Conservation (phyloP, 1,284 basidiomycete genomes). For the Papiliotrema terrestris region DNA sequence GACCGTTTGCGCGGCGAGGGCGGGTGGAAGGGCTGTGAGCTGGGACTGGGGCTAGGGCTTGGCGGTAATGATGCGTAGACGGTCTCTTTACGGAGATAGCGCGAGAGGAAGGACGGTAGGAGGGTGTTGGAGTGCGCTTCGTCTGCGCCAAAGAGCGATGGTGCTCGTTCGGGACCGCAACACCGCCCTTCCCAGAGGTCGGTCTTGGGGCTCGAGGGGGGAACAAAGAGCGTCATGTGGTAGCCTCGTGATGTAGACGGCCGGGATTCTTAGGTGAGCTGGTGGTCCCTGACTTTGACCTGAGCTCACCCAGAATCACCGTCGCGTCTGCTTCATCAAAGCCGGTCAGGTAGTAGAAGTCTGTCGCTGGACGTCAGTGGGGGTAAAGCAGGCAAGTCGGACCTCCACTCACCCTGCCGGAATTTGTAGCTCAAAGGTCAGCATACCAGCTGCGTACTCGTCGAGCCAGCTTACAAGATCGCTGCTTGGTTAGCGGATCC, state of each 20-base stretch:
- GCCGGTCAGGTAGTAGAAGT: slow-evolving; percentile 93
- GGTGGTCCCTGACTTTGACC: too few species aligned
- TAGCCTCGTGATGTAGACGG: slow-evolving; percentile 70
- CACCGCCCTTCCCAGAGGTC: slow-evolving; percentile 92
- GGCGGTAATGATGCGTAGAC: slow-evolving; percentile 51
- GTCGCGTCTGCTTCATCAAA: slow-evolving; percentile 92
- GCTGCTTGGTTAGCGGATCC: slow-evolving; percentile 35
- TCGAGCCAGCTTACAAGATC: slow-evolving; percentile 55
- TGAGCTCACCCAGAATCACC: slow-evolving; percentile 67
- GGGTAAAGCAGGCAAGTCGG: neutral
- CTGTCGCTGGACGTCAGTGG: slow-evolving; percentile 57
- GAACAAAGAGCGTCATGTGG: slow-evolving; percentile 83
- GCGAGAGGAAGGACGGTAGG: slow-evolving; percentile 6
- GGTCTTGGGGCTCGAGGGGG: slow-evolving; percentile 68
- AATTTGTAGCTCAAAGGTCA: slow-evolving; percentile 76
- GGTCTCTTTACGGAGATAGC: slow-evolving; percentile 24
- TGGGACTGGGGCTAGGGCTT: slow-evolving; percentile 38
- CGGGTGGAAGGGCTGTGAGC: slow-evolving; percentile 39
- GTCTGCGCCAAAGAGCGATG: slow-evolving; percentile 69
- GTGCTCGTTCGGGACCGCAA: slow-evolving; percentile 61
- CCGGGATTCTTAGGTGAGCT: slow-evolving; percentile 26
- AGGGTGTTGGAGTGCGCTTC: slow-evolving; percentile 42
- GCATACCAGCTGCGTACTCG: slow-evolving; percentile 22
- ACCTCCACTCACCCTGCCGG: slow-evolving; percentile 58
- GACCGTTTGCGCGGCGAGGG: slow-evolving; percentile 37